Conservation (phyloP, 352 stramenopile genomes). For the Pythium volutum region DNA sequence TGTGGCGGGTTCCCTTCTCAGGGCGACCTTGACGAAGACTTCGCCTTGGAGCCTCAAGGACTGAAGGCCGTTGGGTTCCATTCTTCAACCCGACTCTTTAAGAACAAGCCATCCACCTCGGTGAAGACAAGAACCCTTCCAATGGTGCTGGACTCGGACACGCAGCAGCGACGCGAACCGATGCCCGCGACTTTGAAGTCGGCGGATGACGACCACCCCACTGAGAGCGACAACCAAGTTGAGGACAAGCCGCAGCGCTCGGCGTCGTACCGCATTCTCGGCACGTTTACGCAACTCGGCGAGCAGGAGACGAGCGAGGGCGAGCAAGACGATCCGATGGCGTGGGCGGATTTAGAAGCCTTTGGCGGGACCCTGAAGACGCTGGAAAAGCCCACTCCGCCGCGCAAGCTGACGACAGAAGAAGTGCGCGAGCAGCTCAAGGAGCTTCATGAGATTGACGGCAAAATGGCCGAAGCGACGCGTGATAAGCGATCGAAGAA, state of each 20-base stretch:
- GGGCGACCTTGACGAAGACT: not conserved
- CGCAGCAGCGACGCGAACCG: slow-evolving; percentile 9
- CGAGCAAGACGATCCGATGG: slow-evolving; percentile 36
- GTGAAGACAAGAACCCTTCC: not conserved
- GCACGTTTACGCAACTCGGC: slow-evolving; percentile 12
- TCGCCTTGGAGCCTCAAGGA: not conserved
- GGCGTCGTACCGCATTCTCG: slow-evolving; percentile 34
- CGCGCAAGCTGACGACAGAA: slow-evolving; percentile 32
- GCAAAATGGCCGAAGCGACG: slow-evolving; percentile 20
- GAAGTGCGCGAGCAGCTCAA: slow-evolving; percentile 30
- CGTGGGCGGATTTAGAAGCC: slow-evolving; percentile 42
- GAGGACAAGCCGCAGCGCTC: slow-evolving; percentile 19
- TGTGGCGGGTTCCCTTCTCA: slow-evolving; percentile 8
- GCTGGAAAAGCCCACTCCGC: slow-evolving; percentile 29
- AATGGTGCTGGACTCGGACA: slow-evolving; percentile 23
- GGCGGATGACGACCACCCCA: not conserved
- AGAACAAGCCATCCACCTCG: not conserved
- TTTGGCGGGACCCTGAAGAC: slow-evolving; percentile 49
- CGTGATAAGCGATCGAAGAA: slow-evolving; percentile 30
- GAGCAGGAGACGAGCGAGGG: slow-evolving; percentile 4
- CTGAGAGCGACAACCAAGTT: slow-evolving; percentile 16
- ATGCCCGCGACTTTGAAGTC: slow-evolving; percentile 14
- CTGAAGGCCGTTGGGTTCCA: no score
- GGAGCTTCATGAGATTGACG: slow-evolving; percentile 28
- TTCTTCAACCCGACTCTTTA: no score